These are phyloP conservation scores for Neurospora africana DNA, from an alignment of 495 filamentous ascomycete species.

Conservation along the genomic window DNA sequence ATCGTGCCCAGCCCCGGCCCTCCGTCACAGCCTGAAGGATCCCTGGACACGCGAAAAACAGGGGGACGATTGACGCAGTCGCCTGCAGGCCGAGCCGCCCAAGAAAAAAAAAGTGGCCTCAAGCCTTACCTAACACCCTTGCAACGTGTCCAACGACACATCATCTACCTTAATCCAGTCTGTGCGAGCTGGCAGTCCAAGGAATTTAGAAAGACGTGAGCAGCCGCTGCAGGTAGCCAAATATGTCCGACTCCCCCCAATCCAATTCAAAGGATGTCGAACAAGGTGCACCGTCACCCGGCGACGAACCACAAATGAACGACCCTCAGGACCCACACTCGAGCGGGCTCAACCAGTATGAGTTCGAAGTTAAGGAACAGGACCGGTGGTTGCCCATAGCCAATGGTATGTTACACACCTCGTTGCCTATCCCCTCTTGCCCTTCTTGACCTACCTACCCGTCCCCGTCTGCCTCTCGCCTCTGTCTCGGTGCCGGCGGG, in stretches of 20 bases:
- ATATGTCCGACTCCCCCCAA: constrained; percentile 93
- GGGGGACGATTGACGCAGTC: constrained; percentile 33
- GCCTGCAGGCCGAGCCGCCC: constrained; percentile 39
- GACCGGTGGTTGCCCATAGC: constrained; percentile 99
- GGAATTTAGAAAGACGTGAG: constrained; percentile 46
- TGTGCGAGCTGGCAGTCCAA: constrained; percentile 46
- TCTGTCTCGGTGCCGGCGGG: constrained; percentile 18
- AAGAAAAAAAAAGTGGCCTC: constrained; percentile 23
- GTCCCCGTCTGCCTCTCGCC: constrained; percentile 17
- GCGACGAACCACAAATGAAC: constrained; percentile 61
- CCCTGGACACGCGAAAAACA: constrained; percentile 29
- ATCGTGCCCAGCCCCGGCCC: constrained; percentile 22
- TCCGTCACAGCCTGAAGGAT: constrained; percentile 39
- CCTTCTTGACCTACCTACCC: constrained; percentile 1
- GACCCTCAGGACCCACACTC: constrained; percentile 50
- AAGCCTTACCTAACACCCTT: constrained; percentile 36
- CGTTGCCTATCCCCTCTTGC: constrained; percentile 21
- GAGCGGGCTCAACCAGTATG: constrained; percentile 51
- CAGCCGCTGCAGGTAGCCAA: constrained; percentile 57
- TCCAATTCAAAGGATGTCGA: constrained; percentile 92
- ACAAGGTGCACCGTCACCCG: constrained; percentile 84
- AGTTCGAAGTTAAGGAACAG: constrained; percentile 99
- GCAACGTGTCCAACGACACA: constrained; percentile 47
- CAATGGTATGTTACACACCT: constrained; percentile 73
- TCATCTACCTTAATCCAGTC: constrained; percentile 34